Evolutionary conservation across 23 red algal genomes (phyloP), one percentile per base, ranked within the genome.

Genomic region (Gracilaria gracilis): DNA sequence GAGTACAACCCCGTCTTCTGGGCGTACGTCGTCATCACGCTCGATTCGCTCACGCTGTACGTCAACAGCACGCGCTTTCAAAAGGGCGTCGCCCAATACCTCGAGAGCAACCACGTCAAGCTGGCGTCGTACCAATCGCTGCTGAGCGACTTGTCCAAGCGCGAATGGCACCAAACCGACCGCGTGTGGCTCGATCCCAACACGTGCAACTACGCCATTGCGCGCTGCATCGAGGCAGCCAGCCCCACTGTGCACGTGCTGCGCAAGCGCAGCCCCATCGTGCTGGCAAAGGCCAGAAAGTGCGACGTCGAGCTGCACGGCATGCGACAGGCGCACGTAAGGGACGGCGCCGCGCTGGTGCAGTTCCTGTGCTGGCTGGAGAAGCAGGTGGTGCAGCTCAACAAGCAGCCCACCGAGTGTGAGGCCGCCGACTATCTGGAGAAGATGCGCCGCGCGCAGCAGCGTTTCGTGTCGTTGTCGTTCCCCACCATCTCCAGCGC

Each of bases 401-500:
- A 79, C 12, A 12, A 42, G 16, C 3, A 70, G n/a, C 80, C 82
- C 42, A 84, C 83, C 9, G 97, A 99, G 77, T 80, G 64, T 34
- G 61, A 95, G 15, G 97, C 88, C 8, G 93, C 93, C n/a, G 81
- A 96, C 46, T 38, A 81, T 47, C 39, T 99, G 75, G 92, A 99
- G 24, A 53, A 37, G 40, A 61, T 96, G 40, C 82, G 97, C 76
- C 34, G 84, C 25, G 81, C 80, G 85, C 76, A 95, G 87, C 36
- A 92, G 39, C 69, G 80, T 31, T 96, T 96, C 57, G 83, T 95
- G 32, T 92, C 91, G 49, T 62, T 92, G 32, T 93, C 88, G 37
- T 99, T 99, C 82, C 94, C 91, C 62, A 96, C 97, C 46, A 99
- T 99, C 33, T 95, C 97, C 17, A 73, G 91, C 17, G 42, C 61